These are phyloP conservation scores for Moesziomyces antarcticus DNA, from an alignment of 1,284 basidiomycete genomes.

Conservation along the genomic window DNA sequence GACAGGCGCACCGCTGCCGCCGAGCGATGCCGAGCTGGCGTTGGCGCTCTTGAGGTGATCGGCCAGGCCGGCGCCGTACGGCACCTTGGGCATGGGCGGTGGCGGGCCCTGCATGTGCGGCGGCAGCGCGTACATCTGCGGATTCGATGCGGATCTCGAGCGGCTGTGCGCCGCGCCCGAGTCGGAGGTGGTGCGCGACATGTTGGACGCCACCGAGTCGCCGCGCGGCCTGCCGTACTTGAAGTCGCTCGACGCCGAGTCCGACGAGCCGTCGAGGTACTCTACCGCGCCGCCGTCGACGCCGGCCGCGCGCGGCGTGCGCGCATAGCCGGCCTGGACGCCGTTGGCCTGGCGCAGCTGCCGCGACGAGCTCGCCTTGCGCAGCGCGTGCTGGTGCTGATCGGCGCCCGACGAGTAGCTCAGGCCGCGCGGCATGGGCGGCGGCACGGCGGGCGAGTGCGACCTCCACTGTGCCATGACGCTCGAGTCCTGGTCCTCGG, in stretches of 20 bases:
- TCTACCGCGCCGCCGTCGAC: conserved; percentile 47
- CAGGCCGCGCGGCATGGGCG: conserved; percentile 48
- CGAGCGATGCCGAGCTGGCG: conserved; percentile 1
- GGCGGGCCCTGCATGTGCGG: conserved; percentile 32
- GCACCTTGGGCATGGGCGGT: conserved; percentile 49
- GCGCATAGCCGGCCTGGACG: conserved; percentile 5
- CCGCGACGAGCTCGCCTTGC: conserved; percentile 55
- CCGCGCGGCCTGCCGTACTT: conserved; percentile 21
- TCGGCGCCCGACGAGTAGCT: conserved; percentile 41
- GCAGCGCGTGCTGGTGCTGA: conserved; percentile 48
- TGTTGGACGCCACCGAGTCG: conserved; percentile 32
- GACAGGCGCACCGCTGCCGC: neutral
- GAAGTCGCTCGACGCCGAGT: conserved; percentile 30
- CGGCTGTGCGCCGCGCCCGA: conserved; percentile 31
- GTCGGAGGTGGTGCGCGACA: conserved; percentile 46
- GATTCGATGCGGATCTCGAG: conserved; percentile 53
- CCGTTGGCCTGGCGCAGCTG: conserved; percentile 48
- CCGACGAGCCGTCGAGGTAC: conserved; percentile 43
- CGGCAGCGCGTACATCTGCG: conserved; percentile 40
- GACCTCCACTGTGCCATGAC: conserved; percentile 62
- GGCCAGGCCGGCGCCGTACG: neutral
- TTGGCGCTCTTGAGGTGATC: conserved; percentile 16
- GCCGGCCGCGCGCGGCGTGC: conserved; percentile 7
- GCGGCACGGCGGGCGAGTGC: conserved; percentile 53
- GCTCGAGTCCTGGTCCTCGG: conserved; percentile 58